Conservation (phyloP, 148 eudicot genomes). For the Rhododendron ferrugineum region DNA sequence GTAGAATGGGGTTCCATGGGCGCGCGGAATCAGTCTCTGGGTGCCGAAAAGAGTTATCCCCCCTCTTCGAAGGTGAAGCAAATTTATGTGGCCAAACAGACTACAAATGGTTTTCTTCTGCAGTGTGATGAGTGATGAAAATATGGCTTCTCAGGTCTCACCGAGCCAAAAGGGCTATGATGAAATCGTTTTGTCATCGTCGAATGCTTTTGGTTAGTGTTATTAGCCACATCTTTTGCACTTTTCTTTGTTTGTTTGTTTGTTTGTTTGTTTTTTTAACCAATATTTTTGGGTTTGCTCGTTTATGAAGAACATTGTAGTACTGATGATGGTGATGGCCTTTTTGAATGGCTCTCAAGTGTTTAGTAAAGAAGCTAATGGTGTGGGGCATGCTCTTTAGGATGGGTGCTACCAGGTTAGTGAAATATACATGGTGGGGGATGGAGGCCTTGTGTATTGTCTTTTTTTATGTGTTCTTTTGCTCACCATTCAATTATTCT, state of each 20-base stretch:
- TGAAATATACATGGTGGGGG: constrained; percentile 1
- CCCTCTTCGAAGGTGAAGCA: constrained; percentile 61
- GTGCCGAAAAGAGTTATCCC: constrained; percentile 55
- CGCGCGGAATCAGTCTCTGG: constrained; percentile 54
- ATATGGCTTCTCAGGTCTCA: neutral
- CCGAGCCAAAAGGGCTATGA: neutral
- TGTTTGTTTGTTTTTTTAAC: neutral
- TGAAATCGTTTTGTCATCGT: neutral
- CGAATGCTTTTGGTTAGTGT: neutral
- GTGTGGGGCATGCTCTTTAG: neutral
- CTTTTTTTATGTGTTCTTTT: neutral
- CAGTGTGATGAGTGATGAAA: constrained; percentile 19
- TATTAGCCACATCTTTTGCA: neutral
- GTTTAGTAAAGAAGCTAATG: neutral
- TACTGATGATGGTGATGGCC: neutral
- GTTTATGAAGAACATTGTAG: neutral
- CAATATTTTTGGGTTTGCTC: constrained; percentile 5
- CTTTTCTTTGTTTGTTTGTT: neutral
- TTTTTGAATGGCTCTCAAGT: constrained; percentile 8
- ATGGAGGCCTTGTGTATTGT: neutral
- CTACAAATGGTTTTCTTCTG: constrained; percentile 36
- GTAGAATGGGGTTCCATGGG: constrained; percentile 76
- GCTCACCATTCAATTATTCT: neutral
- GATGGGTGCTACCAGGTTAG: neutral
- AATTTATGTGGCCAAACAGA: constrained; percentile 88